Base-by-base conservation (phyloP, 495 filamentous ascomycete genomes). In the Aspergillus baeticus region DNA sequence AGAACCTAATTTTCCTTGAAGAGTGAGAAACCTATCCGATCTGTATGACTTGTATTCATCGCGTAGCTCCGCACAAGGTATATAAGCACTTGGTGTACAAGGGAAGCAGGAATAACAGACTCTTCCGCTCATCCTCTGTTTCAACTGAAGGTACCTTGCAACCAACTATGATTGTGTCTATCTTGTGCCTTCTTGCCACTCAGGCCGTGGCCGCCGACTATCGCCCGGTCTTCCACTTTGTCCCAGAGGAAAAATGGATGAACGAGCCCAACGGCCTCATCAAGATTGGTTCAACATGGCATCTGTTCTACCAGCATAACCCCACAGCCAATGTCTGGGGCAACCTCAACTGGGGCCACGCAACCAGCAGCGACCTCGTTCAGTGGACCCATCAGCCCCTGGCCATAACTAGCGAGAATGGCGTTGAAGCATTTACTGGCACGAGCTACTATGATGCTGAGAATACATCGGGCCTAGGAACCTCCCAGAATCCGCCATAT, bases 231-330 rank as follows among this genome's bases (percentile, higher is more conserved):
- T 57, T 26, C 39, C 55, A 57, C 33, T 57, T 57, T 14, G 11
- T 17, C 29, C 55, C 55, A 2, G 55, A 43, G n/a, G 8, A 44
- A 26, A 57, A 57, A 15, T 51, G 55, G 55, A 57, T 57, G 55
- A 57, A 57, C 17, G 55, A 57, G 23, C 55, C 55, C 3, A 51
- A 51, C 23, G 55, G 55, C 4, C 18, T 57, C 0, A 51, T 57
- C n/a, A 57, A 57, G 22, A 57, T 57, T 10, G 54, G 23, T 0
- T 51, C 54, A 3, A 50, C 23, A 0, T 57, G 55, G 55, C 55
- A 57, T 10, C 46, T 57, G 0, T 57, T 57, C 46, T 57, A 44
- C 18, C 55, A 57, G 47, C 55, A 57, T 20, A 57, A 57, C 37
- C 55, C 55, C 2, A 51, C 55, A 10, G 55, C 23, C 8, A 57